Conservation (phyloP, 345 rosid species). For the Melaleuca alternifolia region DNA sequence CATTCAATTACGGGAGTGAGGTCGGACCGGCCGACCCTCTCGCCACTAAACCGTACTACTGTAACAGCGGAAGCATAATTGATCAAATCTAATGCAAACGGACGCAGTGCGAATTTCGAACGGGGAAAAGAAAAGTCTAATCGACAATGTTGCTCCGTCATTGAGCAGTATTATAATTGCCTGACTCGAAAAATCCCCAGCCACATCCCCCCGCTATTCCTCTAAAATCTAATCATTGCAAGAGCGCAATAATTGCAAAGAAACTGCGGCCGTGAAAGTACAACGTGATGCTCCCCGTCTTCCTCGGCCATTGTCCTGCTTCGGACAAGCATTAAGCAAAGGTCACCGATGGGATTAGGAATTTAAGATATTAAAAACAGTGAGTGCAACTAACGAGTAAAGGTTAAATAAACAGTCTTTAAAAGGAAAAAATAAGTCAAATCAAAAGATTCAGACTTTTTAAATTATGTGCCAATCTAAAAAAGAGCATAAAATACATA, state of each 20-base stretch:
- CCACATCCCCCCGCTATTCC: not conserved
- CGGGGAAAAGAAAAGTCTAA: too few species aligned
- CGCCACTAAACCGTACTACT: too few species aligned
- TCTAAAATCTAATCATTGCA: not conserved
- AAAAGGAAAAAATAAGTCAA: not conserved
- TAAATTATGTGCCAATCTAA: not conserved
- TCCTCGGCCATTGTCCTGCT: not conserved
- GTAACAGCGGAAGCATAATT: too few species aligned
- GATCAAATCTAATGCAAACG: too few species aligned
- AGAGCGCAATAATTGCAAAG: not conserved
- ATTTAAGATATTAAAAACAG: not conserved
- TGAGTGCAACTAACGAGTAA: not conserved
- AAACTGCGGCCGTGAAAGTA: not conserved
- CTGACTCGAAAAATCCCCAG: too few species aligned
- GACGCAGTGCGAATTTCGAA: too few species aligned
- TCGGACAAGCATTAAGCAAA: not conserved
- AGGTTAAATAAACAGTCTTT: not conserved
- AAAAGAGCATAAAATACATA: not conserved
- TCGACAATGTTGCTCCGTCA: too few species aligned
- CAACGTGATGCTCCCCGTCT: not conserved
- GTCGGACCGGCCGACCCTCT: too few species aligned
- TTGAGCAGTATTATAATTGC: too few species aligned
- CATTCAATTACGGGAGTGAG: too few species aligned
- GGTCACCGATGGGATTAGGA: not conserved
- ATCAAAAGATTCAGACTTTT: accelerated